Evolutionary conservation across 148 eudicot genomes (phyloP), one percentile per base, ranked within the genome.

Genomic region (Rhododendron simsii): DNA sequence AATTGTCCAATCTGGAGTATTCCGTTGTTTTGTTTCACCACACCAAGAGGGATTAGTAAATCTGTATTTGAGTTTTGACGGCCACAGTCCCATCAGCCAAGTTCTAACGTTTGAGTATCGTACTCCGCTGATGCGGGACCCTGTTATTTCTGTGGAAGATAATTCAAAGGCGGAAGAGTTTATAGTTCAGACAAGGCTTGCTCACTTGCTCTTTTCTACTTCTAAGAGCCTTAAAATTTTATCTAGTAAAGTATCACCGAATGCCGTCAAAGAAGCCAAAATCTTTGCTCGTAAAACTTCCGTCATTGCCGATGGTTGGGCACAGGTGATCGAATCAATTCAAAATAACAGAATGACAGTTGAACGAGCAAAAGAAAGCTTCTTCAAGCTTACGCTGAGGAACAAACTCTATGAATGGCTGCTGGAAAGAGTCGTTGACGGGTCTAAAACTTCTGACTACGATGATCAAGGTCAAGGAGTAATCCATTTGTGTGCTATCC

Each of bases 381-480:
- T 97, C 86, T 91, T 97, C 81, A 94, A 94, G 91, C 91, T 97
- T 85, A 85, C 94, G 51, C 81, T 97, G 86, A 95, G 92, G 91
- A 92, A 90, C 89, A 92, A 91, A 85, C 91, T 97, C 28, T 90
- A 86, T 83, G 98, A 97, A 85, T 97, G 99, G 98, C 87, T 97
- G 87, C 84, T 95, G 90, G 99, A 97, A 89, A 93, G 92, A 89
- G 86, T 93, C 50, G 75, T 92, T 51, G 89, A 92, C 48, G 93
- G 96, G 51, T 81, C 86, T 86, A 95, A 92, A 89, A 61, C 89
- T 48, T 47, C 93, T 84, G 95, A 93, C 15, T 94, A 89, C 80
- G 98, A 97, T 89, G 91, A 91, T 85, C 91, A 95, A 78, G 99
- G 99, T 89, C 98, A 94, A 90, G 99, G 99, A 77, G 95, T 94